These are phyloP conservation scores for Candida awuae DNA, from an alignment of 805 yeast genomes.

Conservation along the genomic window DNA sequence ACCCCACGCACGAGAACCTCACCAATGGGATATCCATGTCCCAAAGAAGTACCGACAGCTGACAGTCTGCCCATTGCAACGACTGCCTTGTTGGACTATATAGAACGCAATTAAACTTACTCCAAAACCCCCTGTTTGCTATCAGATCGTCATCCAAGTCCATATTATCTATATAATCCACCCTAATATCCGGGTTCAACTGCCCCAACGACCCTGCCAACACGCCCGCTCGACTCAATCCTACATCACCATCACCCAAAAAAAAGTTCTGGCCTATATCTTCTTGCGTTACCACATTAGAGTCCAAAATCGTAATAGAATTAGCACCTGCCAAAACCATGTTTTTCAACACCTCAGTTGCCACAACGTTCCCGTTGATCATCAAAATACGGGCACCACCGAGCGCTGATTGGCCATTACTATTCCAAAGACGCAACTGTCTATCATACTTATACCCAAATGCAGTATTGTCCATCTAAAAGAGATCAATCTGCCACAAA, in stretches of 20 bases:
- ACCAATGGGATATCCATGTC: conserved; percentile 62
- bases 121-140: conserved; percentile 33
- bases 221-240: conserved; percentile 32
- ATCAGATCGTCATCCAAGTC: conserved; percentile 5
- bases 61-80: too few relatives aligned
- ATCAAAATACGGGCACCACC: conserved; percentile 53
- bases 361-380: conserved; percentile 47
- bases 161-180: conserved; percentile 13
- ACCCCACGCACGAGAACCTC: conserved; percentile 46
- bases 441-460: conserved; percentile 65
- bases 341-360: conserved; percentile 69
- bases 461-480: conserved; percentile 27
- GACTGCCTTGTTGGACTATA: too few relatives aligned
- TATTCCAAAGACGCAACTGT: conserved; percentile 82
- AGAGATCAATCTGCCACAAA: too few relatives aligned
- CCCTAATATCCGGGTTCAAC: conserved; percentile 57
- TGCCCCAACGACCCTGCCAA: conserved; percentile 39
- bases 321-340: conserved; percentile 68
- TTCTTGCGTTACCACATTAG: conserved; percentile 27
- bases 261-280: conserved; percentile 61
- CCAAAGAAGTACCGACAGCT: too few relatives aligned
- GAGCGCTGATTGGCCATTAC: conserved; percentile 60
- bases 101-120: conserved; percentile 41
- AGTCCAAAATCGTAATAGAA: conserved; percentile 50
- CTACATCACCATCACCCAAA: conserved; percentile 37